Evolutionary conservation across 2,329 filamentous ascomycete species (phyloP).

Genomic region (Monosporascus sp.): DNA sequence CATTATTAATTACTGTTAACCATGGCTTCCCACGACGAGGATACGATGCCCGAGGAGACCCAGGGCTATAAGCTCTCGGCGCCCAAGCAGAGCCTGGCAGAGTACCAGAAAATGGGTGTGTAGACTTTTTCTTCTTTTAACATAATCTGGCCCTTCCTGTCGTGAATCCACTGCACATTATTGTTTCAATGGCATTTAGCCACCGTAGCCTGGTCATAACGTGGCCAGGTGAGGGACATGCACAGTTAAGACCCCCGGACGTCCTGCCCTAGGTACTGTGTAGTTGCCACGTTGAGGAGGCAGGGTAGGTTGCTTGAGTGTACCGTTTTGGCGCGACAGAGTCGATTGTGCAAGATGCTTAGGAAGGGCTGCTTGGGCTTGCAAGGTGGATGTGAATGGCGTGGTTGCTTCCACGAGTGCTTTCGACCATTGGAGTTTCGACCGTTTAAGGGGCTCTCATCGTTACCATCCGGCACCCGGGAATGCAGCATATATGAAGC

Average conservation of each 20-base stretch:
- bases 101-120: conserved; percentile 91
- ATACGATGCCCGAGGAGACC: conserved; percentile 80
- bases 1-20: conserved; percentile 15
- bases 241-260: too few relatives aligned
- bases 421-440: not conserved
- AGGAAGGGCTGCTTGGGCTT: not conserved
- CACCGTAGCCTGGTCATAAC: too few relatives aligned
- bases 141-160: not conserved
- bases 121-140: conserved; percentile 16
- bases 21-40: conserved; percentile 67
- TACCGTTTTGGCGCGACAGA: not conserved
- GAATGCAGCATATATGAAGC: not conserved
- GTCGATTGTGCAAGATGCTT: not conserved
- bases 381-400: not conserved
- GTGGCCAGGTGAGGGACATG: too few relatives aligned
- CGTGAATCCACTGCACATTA: not conserved
- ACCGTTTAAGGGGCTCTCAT: not conserved
- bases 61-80: conserved; percentile 97
- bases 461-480: not conserved
- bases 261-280: not conserved
- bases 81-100: conserved; percentile 90
- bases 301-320: not conserved
- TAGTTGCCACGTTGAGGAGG: not conserved
- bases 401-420: not conserved
- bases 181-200: too few relatives aligned